Percentiles rank a stretch among this genome's conserved stretches.
phyloP scores from a whole-genome alignment of 306 rosid genomes.

The Cicer judaicum region DNA sequence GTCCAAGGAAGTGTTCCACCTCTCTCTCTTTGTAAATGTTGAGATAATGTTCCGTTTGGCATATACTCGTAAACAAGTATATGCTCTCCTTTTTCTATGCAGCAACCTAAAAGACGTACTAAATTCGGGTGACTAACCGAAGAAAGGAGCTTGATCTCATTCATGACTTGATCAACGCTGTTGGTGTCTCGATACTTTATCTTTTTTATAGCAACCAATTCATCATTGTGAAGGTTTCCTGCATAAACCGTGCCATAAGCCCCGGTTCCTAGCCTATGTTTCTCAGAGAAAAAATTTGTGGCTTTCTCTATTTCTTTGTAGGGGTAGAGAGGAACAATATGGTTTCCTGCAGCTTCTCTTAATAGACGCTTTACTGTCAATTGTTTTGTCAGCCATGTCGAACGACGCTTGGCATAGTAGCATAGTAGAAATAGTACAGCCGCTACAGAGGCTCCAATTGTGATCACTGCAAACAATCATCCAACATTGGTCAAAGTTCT shows the following conservation, averaged over 20 bases:
- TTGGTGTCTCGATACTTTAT: slow-evolving; percentile 80
- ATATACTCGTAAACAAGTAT: slow-evolving; percentile 90
- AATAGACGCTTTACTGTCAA: slow-evolving; percentile 73
- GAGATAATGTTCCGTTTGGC: slow-evolving; percentile 89
- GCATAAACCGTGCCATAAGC: slow-evolving; percentile 93
- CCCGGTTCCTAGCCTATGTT: slow-evolving; percentile 84
- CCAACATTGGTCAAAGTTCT: slow-evolving; percentile 25
- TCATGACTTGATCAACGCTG: slow-evolving; percentile 88
- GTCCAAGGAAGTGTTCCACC: slow-evolving; percentile 85
- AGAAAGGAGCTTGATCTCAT: slow-evolving; percentile 91
- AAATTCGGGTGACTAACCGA: slow-evolving; percentile 95
- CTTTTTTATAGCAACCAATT: slow-evolving; percentile 82
- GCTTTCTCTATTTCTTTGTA: slow-evolving; percentile 83
- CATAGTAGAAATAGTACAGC: slow-evolving; percentile 58
- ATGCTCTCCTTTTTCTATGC: slow-evolving; percentile 87
- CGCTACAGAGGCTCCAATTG: slow-evolving; percentile 58
- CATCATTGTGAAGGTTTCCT: slow-evolving; percentile 76
- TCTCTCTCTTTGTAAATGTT: slow-evolving; percentile 80
- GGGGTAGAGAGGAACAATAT: slow-evolving; percentile 72
- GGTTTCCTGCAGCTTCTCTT: slow-evolving; percentile 83
- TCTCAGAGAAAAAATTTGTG: slow-evolving; percentile 76
- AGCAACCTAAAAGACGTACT: slow-evolving; percentile 92
- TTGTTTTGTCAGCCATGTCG: slow-evolving; percentile 67
- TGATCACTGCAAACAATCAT: slow-evolving; percentile 55
- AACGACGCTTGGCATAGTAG: slow-evolving; percentile 62